Conservation (phyloP, 1,284 basidiomycete genomes). For the Rhodotorula sp. region DNA sequence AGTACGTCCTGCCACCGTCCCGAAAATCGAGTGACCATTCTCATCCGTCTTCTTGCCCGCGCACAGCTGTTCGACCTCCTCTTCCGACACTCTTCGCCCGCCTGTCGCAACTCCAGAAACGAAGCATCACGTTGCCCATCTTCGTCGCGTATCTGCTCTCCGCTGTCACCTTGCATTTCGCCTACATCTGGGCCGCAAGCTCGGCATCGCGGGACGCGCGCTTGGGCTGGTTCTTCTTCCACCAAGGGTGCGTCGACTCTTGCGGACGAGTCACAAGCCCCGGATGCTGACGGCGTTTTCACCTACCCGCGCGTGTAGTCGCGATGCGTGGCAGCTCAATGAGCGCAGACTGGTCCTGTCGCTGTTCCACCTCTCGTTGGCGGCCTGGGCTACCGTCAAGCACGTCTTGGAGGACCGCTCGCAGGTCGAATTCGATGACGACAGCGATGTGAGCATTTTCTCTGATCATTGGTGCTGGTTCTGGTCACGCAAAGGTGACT, state of each 20-base stretch:
- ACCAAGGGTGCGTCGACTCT: constrained; percentile 23
- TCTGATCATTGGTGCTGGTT: no score
- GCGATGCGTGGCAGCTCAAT: constrained; percentile 39
- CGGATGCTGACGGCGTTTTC: no score
- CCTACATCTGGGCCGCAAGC: constrained; percentile 36
- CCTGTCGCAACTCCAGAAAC: constrained; percentile 13
- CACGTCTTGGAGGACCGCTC: constrained; percentile 28
- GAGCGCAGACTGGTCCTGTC: constrained; percentile 38
- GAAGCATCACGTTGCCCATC: background rate
- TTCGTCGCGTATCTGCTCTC: constrained; percentile 32
- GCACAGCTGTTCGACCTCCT: constrained; percentile 26
- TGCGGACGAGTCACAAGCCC: no score
- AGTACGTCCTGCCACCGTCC: constrained; percentile 19
- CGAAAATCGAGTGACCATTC: background rate
- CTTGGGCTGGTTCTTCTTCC: constrained; percentile 30
- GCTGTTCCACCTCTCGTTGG: constrained; percentile 27
- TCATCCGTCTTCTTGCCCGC: background rate
- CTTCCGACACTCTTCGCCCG: constrained; percentile 25
- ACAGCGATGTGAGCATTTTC: constrained; percentile 9
- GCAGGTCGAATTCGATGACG: constrained; percentile 35
- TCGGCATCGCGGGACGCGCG: constrained; percentile 19
- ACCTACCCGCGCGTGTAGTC: constrained; percentile 7
- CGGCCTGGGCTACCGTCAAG: constrained; percentile 20
- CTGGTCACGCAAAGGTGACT: no score
- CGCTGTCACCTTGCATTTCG: constrained; percentile 15